Evolutionary conservation across 345 rosid species (phyloP), one percentile per base, ranked within the genome.

Genomic region (Nephelium lappaceum): DNA sequence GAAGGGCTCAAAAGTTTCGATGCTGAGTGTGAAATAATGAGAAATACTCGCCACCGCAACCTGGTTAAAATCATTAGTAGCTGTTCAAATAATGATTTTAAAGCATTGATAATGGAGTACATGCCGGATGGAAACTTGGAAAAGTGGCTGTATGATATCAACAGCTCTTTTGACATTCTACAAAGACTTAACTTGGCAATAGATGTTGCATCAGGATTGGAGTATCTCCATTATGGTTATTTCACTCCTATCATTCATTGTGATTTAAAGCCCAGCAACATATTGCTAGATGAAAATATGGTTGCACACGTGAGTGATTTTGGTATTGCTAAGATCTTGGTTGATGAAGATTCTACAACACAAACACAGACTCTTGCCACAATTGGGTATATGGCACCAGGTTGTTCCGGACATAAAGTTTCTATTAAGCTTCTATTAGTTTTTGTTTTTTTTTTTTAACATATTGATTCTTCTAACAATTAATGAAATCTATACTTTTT

Each of bases 81-180:
- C 1, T 80, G 79, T 51, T 75, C 62, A 0, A 80, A 69, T 38
- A 0, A 12, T 3, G 63, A 76, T 65, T 81, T 76, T 31, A 81
- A 81, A 53, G 83, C 83, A 9, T 51, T 75, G 43, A 23, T 80
- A 6, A 38, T 80, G 12, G 79, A 80, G 31, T 75, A 75, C 71
- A 75, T 80, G 76, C 72, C 79, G 5, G 62, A 80, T 11, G 82
- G 82, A 24, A 75, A 49, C 57, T 10, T 75, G 18, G 82, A 80
- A 8, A 62, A 75, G 27, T 75, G 79, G 61, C 21, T 80, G 19
- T 62, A 80, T 19, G 62, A 53, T 51, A 4, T 6, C 12, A 23
- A 69, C 25, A 41, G 42, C 53, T 43, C 4, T 38, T 2, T 75
- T 6, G 36, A 69, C 2, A 62, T 69, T 41, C 27, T 15, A 4